Evolutionary conservation across 2,329 filamentous ascomycete genomes (phyloP).

Genomic region (Colletotrichum truncatum): DNA sequence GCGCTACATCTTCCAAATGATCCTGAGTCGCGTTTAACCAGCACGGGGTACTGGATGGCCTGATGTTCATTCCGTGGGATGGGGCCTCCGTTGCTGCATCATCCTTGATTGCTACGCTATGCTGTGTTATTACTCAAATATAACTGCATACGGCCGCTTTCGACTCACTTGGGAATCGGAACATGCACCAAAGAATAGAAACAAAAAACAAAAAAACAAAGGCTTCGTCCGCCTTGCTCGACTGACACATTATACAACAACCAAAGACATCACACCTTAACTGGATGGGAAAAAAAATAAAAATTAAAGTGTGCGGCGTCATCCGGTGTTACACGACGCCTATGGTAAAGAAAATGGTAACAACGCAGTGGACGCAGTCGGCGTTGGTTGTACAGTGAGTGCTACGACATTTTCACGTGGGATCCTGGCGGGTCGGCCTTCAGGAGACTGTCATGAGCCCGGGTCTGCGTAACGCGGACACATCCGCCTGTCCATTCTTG

Average conservation of each 20-base stretch:
- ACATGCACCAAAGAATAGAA: too few relatives aligned
- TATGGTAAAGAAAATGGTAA: not conserved
- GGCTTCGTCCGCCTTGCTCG: not conserved
- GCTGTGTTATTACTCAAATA: not conserved
- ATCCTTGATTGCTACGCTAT: not conserved
- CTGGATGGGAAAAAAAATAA: too few relatives aligned
- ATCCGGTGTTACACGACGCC: constrained; percentile 8
- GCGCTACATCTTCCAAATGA: constrained; percentile 4
- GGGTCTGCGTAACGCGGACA: constrained; percentile 17
- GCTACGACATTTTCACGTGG: not conserved
- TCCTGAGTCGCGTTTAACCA: not conserved
- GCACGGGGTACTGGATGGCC: not conserved
- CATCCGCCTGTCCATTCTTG: constrained; percentile 4
- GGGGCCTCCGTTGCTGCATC: constrained; percentile 16
- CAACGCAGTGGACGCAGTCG: not conserved
- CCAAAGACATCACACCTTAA: constrained; percentile 12
- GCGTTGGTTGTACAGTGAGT: not conserved
- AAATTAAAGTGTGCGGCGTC: not conserved
- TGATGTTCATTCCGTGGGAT: constrained; percentile 25
- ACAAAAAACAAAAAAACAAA: constrained; percentile 26
- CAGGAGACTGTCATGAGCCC: constrained; percentile 21
- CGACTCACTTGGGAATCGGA: not conserved
- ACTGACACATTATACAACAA: not conserved
- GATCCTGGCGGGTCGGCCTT: not conserved
- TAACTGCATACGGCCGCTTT: constrained; percentile 12